Evolutionary conservation across 192 early-diverging fungal species (phyloP), one percentile per base, ranked within the genome.

Genomic region (Thamnidium elegans): DNA sequence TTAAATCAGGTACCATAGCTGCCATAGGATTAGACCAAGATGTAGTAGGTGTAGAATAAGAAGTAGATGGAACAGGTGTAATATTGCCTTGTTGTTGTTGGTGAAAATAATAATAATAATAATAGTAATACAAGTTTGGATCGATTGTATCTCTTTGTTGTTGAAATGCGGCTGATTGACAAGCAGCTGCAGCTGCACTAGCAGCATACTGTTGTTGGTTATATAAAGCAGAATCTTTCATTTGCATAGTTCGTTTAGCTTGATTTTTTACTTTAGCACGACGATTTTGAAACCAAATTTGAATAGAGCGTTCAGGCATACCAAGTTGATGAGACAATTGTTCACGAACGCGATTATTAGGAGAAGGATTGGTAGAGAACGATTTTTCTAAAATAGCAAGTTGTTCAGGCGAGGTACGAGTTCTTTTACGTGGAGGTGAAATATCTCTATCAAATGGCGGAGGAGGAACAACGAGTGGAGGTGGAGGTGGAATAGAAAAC

Each of bases 281-380:
- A 48, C 87, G 73, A 76, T 92, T 92, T 68, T 92, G 90, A 68
- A 92, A 92, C 90, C 90, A 92, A 42, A 92, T 88, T 67, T 92
- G 90, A 67, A 92, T 86, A 78, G 87, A 81, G 17, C 90, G 80
- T 54, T 82, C 78, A 4, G 85, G 79, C 87, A 92, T 88, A 56
- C 83, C 82, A 14, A 91, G 72, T 55, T 81, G 75, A 67, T 86
- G 79, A 31, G 86, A 86, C 8, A 92, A 71, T 14, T 79, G 79
- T 53, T 86, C 83, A n/a, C 90, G 82, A 21, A 83, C 73, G 31
- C 83, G 79, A 32, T 84, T 76, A 63, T 83, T 85, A 44, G 90
- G 90, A 30, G 86, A 86, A 26, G 87, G 82, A 47, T 90, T 83
- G 31, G 76, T 79, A 53, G 69, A 72, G 53, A 90, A 92, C 0